phyloP scores from a whole-genome alignment of 495 filamentous ascomycete genomes.

The Penicillium coprophilum region DNA sequence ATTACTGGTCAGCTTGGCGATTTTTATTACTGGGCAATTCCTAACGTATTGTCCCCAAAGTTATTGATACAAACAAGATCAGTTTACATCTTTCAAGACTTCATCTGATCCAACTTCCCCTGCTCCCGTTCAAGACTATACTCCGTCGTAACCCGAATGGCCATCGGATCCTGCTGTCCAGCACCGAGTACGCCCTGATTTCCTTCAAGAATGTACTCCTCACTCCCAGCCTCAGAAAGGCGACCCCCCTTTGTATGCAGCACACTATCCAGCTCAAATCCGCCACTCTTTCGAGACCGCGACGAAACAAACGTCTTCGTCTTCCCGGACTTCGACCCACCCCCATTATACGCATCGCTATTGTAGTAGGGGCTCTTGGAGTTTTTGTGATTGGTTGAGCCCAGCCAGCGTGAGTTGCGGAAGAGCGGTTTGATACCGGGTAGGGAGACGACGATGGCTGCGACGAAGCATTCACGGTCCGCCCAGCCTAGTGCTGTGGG shows the following conservation, averaged over 20 bases:
- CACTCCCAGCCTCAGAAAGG: not conserved
- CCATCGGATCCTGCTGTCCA: conserved; percentile 3
- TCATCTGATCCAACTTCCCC: not conserved
- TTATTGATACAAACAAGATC: too few relatives aligned
- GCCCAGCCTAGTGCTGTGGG: conserved; percentile 25
- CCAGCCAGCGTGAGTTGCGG: conserved; percentile 21
- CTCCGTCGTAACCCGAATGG: conserved; percentile 21
- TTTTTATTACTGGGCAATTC: too few relatives aligned
- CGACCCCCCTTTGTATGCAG: conserved; percentile 4
- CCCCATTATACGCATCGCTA: conserved; percentile 14
- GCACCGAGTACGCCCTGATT: not conserved
- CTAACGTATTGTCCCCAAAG: too few relatives aligned
- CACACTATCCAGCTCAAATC: conserved; percentile 12
- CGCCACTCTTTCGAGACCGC: not conserved
- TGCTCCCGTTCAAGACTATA: conserved; percentile 12
- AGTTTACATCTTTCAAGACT: not conserved
- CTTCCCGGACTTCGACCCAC: conserved; percentile 15
- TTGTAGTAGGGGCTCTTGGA: conserved; percentile 14
- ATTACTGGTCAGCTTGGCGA: too few relatives aligned
- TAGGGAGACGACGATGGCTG: conserved; percentile 24
- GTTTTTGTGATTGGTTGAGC: conserved; percentile 14
- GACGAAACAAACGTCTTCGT: conserved; percentile 16
- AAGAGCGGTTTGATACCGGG: conserved; percentile 31
- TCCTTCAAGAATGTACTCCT: conserved; percentile 13
- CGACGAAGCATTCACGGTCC: conserved; percentile 28